These are phyloP conservation scores for Citrus cavaleriei DNA, from an alignment of 345 rosid species.

Conservation along the genomic window DNA sequence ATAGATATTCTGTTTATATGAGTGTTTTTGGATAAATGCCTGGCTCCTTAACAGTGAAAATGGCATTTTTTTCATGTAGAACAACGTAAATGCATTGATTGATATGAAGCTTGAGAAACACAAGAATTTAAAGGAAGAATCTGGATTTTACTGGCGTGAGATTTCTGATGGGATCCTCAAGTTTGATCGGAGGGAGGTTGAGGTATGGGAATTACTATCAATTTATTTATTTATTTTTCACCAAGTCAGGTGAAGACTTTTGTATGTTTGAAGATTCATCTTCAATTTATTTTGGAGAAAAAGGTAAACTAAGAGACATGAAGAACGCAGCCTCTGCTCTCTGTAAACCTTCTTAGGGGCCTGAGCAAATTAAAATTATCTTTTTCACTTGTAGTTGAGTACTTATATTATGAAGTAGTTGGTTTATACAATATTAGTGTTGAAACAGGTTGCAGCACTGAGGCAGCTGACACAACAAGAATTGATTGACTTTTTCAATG, in stretches of 20 bases:
- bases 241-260: not conserved
- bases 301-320: not conserved
- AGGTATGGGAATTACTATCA: conserved; percentile 41
- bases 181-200: conserved; percentile 71
- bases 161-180: conserved; percentile 62
- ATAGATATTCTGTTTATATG: not conserved
- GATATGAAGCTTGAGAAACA: conserved; percentile 92
- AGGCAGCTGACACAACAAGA: conserved; percentile 66
- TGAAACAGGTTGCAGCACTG: conserved; percentile 59
- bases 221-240: not conserved
- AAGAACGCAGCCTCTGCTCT: not conserved
- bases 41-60: not conserved
- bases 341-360: not conserved
- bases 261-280: not conserved
- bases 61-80: conserved; percentile 34
- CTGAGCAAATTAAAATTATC: not conserved
- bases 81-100: conserved; percentile 72
- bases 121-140: conserved; percentile 86
- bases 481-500: conserved; percentile 66
- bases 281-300: not conserved
- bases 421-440: not conserved
- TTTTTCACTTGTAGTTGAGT: not conserved
- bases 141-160: conserved; percentile 72
- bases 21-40: not conserved
- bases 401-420: not conserved